Base-by-base conservation (phyloP, 2,329 filamentous ascomycete species). In the Beauveria varroae region DNA sequence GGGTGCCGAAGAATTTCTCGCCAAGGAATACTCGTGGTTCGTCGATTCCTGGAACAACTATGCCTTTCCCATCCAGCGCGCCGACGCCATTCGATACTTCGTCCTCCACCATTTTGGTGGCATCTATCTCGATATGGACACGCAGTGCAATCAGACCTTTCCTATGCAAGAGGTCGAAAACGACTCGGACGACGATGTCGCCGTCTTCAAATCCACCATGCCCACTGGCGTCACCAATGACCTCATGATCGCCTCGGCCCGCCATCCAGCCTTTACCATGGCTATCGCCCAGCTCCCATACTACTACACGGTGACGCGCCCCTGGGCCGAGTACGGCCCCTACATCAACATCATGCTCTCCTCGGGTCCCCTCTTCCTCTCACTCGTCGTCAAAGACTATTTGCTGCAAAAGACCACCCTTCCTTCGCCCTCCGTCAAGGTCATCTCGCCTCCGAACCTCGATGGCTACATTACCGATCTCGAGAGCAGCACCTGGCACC, bases 181-280 rank as follows among this genome's bases (percentile, higher is more conserved):
- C 40, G 68, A 64, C 56, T 58, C 37, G 7, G 40, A 55, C 8
- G 28, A 37, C 2, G 66, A 71, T 63, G 63, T 65, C 44, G 69
- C 71, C 54, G 62, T 73, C 43, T 73, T 71, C 67, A 69, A 72
- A 51, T 72, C 71, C 65, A 93, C 90, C 0, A 76, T 82, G 3
- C 90, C 90, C 2, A 93, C 89, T 1, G 89, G 89, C 64, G 90
- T 93, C 67, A 89, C 86, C 66, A 93, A 93, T 76, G 89, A 93
- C 68, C 87, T 86, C 46, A 91, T 93, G 88, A 88, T 88, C 54
- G 76, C 88, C 18, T 80, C 89, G 0, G 85, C 87, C 0, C 81
- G 85, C 63, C 90, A 93, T 67, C 88, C 88, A 0, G 90, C 90
- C 76, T 91, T 91, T 78, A 77, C 86, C 56, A 79, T 81, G 54